Evolutionary conservation across 768 basidiomycete genomes (phyloP).

Genomic region (Suillus ampliporus): DNA sequence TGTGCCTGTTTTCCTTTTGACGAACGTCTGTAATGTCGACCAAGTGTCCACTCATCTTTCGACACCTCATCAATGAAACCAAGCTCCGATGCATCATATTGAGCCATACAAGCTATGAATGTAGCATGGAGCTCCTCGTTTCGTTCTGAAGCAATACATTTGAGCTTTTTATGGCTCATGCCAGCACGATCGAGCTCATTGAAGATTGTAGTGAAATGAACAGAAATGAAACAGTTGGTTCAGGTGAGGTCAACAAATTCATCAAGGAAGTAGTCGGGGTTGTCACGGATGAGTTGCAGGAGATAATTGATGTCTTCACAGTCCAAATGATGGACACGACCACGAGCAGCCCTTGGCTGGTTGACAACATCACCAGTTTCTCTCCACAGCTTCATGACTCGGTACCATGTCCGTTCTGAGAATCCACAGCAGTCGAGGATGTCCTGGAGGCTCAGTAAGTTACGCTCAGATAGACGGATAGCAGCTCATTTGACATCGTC

Average conservation of each 20-base stretch:
- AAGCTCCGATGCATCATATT: conserved; percentile 24
- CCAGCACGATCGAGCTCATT: conserved; percentile 23
- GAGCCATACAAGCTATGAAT: conserved; percentile 24
- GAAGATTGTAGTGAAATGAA: conserved; percentile 29
- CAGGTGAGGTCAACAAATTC: conserved; percentile 19
- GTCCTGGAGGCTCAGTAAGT: conserved; percentile 21
- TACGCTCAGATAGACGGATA: conserved; percentile 27
- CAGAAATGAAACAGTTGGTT: conserved; percentile 14
- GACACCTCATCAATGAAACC: conserved; percentile 33
- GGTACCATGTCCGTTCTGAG: conserved; percentile 28
- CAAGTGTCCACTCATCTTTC: conserved; percentile 34
- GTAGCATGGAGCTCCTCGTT: conserved; percentile 21
- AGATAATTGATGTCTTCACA: conserved; percentile 24
- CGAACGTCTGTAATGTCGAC: conserved; percentile 26
- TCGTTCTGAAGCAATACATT: conserved; percentile 30
- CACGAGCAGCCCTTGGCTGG: conserved; percentile 17
- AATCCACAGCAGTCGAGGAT: conserved; percentile 31
- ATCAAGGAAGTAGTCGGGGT: conserved; percentile 29
- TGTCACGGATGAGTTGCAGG: conserved; percentile 23
- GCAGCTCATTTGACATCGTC: conserved; percentile 37
- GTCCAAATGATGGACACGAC: conserved; percentile 21
- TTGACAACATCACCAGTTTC: conserved; percentile 20
- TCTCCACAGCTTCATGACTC: conserved; percentile 19
- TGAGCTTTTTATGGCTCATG: conserved; percentile 26
- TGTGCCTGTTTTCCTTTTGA: conserved; percentile 12